Conservation (phyloP, 352 stramenopile species). For the Phytophthora ohioensis region DNA sequence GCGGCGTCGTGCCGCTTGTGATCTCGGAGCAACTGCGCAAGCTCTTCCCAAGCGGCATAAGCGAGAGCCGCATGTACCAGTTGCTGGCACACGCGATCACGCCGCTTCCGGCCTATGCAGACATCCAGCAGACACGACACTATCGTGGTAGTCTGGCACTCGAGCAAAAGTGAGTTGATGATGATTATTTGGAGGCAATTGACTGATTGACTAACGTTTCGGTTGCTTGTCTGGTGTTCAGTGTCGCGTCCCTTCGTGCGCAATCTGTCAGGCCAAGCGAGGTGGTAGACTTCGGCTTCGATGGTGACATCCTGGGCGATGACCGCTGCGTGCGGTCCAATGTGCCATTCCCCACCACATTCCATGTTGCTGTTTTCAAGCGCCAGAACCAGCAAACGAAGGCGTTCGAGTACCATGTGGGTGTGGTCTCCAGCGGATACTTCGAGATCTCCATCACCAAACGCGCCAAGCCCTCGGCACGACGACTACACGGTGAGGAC, state of each 20-base stretch:
- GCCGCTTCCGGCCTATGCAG: slow-evolving; percentile 39
- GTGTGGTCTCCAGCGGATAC: slow-evolving; percentile 43
- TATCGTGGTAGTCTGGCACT: slow-evolving; percentile 38
- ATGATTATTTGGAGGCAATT: not conserved
- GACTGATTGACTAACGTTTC: not conserved
- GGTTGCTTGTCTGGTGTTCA: slow-evolving; percentile 22
- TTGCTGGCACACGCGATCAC: slow-evolving; percentile 44
- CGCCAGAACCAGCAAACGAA: slow-evolving; percentile 31
- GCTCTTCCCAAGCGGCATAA: slow-evolving; percentile 33
- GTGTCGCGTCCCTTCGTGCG: slow-evolving; percentile 37
- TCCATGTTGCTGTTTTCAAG: slow-evolving; percentile 49
- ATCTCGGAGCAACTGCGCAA: slow-evolving; percentile 29
- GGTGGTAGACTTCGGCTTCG: slow-evolving; percentile 41
- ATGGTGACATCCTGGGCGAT: slow-evolving; percentile 44
- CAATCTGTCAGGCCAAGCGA: slow-evolving; percentile 20
- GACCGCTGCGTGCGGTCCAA: slow-evolving; percentile 47
- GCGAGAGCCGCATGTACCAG: slow-evolving; percentile 45
- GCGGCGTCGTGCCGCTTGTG: slow-evolving; percentile 21
- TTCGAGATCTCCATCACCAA: slow-evolving; percentile 49
- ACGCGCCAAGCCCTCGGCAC: slow-evolving; percentile 36
- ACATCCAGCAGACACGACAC: slow-evolving; percentile 41
- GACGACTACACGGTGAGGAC: slow-evolving; percentile 38
- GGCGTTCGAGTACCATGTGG: slow-evolving; percentile 40
- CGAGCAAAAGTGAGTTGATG: slow-evolving; percentile 41
- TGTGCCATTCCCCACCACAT: slow-evolving; percentile 41